Evolutionary conservation across 305 asterid species (phyloP).

Genomic region (Caryopteris hybrid): DNA sequence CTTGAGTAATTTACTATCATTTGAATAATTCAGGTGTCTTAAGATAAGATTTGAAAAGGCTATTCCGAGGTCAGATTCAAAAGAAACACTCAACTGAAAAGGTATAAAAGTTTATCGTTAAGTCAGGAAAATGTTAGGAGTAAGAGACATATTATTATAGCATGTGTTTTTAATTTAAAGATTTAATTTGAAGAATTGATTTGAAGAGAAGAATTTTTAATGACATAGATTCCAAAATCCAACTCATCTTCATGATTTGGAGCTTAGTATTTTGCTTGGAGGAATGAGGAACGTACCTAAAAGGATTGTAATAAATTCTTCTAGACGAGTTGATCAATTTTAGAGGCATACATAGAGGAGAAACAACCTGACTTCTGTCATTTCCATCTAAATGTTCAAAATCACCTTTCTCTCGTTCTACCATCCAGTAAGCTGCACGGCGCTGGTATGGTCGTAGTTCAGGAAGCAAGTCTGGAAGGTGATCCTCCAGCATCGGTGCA

Average conservation of each 20-base stretch:
- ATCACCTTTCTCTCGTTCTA: constrained; percentile 76
- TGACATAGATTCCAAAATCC: neutral
- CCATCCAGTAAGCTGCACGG: constrained; percentile 98
- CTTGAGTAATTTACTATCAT: neutral
- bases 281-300: constrained; percentile 58
- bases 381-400: constrained; percentile 33
- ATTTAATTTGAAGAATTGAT: neutral
- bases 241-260: neutral
- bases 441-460: constrained; percentile 95
- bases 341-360: constrained; percentile 84
- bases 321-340: constrained; percentile 57
- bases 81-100: neutral
- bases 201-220: neutral
- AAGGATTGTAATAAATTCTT: constrained; percentile 82
- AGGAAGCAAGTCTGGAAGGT: constrained; percentile 73
- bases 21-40: neutral
- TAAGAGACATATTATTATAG: neutral
- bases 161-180: neutral
- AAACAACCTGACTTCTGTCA: constrained; percentile 41
- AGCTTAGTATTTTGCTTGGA: neutral
- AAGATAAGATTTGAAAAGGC: neutral
- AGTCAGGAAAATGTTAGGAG: neutral
- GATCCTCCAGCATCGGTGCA: constrained; percentile 69
- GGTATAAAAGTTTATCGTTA: neutral
- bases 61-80: neutral